phyloP scores from a whole-genome alignment of 2,329 filamentous ascomycete species.

The Botrytis porri region DNA sequence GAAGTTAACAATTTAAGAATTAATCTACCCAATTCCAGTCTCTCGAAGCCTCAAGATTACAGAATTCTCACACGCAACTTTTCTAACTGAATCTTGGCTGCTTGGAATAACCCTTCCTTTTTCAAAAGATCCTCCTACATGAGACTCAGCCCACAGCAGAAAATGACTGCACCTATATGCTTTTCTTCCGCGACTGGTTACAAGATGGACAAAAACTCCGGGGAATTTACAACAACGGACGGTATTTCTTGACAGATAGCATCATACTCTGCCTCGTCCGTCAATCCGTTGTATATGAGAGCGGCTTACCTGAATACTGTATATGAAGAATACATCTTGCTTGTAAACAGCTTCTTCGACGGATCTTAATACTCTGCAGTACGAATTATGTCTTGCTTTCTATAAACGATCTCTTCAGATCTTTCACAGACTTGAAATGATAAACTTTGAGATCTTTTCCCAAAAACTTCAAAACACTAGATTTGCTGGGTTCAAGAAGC shows the following conservation, averaged over 20 bases:
- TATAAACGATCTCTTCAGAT: too few relatives aligned
- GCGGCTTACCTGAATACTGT: too few relatives aligned
- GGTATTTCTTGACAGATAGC: slow-evolving; percentile 47
- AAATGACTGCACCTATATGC: slow-evolving; percentile 47
- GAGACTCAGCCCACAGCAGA: slow-evolving; percentile 52
- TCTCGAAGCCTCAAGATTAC: background rate
- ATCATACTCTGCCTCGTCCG: too few relatives aligned
- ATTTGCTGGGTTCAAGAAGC: too few relatives aligned
- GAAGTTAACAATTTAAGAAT: background rate
- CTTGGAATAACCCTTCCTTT: slow-evolving; percentile 41
- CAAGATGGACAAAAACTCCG: slow-evolving; percentile 49
- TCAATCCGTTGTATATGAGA: too few relatives aligned
- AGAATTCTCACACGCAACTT: background rate
- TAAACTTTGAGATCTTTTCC: too few relatives aligned
- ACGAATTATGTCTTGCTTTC: too few relatives aligned
- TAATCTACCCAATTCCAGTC: background rate
- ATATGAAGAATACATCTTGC: too few relatives aligned
- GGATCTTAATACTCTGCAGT: too few relatives aligned
- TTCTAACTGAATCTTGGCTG: slow-evolving; percentile 45
- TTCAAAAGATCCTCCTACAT: slow-evolving; percentile 57
- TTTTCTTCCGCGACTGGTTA: slow-evolving; percentile 31
- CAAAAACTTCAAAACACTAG: too few relatives aligned
- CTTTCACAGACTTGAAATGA: too few relatives aligned
- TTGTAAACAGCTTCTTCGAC: too few relatives aligned
- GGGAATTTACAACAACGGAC: slow-evolving; percentile 39